Evolutionary conservation across 2,329 filamentous ascomycete genomes (phyloP), one percentile per base, ranked within the genome.

Genomic region (Kalmusia sp.): DNA sequence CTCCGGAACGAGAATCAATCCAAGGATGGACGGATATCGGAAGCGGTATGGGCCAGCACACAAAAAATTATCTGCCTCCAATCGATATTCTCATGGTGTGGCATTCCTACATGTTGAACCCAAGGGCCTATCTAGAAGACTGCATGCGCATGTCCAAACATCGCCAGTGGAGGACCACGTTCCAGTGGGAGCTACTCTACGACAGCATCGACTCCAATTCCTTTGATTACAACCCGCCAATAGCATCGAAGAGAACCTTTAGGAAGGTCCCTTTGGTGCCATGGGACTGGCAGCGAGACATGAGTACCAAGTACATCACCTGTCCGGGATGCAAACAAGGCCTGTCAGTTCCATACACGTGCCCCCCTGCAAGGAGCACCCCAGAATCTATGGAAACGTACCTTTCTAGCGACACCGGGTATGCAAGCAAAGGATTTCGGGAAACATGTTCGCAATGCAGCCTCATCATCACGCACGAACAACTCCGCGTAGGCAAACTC

Each of bases 81-180:
- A 17, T 71, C 80, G 90, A 93, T 73, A 84, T 93, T 0, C 73
- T 92, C 17, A 90, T 93, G 87, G 86, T 93, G 0, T 90, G 88
- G 87, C 90, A 93, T 70, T 78, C 88, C 0, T 90, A 91, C 65
- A 88, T 91, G 84, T 82, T 93, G 3, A 93, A 92, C 61, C 90
- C 90, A 0, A 80, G 87, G 34, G 79, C 77, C n/a, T 93, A 87
- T 66, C 81, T 92, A 3, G 89, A 93, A 64, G 90, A 93, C 67
- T 87, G 86, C 64, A 76, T 92, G 50, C 81, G 88, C 6, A 73
- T 78, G 24, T 84, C 84, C 0, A 77, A 79, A 51, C 76, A 82
- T 24, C 69, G 84, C 2, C 62, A 82, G 3, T 92, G 89, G 87
- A 75, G 77, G 1, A 79, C 80, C 0, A 84, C 84, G 0, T 79